Base-by-base conservation (phyloP, 2,329 filamentous ascomycete species). In the Elsinoe fawcettii region DNA sequence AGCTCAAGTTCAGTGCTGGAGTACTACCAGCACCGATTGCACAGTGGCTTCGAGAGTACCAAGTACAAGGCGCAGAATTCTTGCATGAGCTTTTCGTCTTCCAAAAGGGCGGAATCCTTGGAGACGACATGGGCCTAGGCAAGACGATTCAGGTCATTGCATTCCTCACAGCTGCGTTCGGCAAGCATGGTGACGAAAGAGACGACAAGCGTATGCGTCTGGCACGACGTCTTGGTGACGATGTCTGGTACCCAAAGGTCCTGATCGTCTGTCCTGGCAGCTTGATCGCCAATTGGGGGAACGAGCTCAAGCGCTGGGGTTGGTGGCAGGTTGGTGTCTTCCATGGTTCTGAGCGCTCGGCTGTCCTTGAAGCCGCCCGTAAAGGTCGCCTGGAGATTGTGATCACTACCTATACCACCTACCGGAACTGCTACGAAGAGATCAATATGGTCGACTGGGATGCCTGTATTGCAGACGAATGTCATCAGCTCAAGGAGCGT, bases 131-230 rank as follows among this genome's bases (percentile, higher is more conserved):
- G 93, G 93, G 93, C 18, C 73, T 99, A 30, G 93, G 93, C 0
- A 99, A 99, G 72, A 99, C 93, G 0, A 89, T 99, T 2, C 93
- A 99, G 70, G 89, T 99, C 23, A 93, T 90, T 58, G 88, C 91
- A 0, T 97, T 99, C 63, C 75, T 99, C 20, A 88, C 90, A 0
- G 90, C 85, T 1, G 91, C 90, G 0, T 99, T 96, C 68, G 93
- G 93, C 6, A 99, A 99, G 73, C 95, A 88, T 0, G 92, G 85
- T 0, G 92, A 96, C 64, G 86, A 91, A 68, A 78, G 90, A 53
- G 93, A 99, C 65, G 76, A 74, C 3, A 95, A 95, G 68, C 80
- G 90, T 18, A 91, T 97, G 87, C 82, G 92, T 36, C 93, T 93
- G 68, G 85, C 93, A 67, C 81, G 90, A 22, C 80, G 86, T 55